These are phyloP conservation scores for Goniomonas avonlea DNA, from an alignment of 78 protist genomes.

Conservation along the genomic window DNA sequence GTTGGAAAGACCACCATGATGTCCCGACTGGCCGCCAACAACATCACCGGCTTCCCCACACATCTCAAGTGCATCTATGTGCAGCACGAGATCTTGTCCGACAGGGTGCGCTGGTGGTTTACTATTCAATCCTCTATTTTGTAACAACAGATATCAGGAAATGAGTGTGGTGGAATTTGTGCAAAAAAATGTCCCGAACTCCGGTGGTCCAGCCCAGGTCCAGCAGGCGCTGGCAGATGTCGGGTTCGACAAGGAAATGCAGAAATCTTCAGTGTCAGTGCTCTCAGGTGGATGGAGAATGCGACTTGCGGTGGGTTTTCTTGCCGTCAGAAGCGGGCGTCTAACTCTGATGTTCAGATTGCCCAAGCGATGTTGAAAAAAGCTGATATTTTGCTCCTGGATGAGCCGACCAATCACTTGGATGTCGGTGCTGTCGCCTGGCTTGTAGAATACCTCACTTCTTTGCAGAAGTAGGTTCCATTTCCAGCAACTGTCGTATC, in stretches of 20 bases:
- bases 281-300: too few relatives aligned
- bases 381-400: slow-evolving; percentile 65
- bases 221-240: not conserved
- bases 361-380: slow-evolving; percentile 31
- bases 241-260: slow-evolving; percentile 1
- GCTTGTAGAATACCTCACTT: not conserved
- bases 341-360: too few relatives aligned
- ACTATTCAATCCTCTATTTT: too few relatives aligned
- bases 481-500: too few relatives aligned
- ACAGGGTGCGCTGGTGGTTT: too few relatives aligned
- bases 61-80: slow-evolving; percentile 60
- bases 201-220: too few relatives aligned
- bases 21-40: slow-evolving; percentile 58
- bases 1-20: slow-evolving; percentile 83
- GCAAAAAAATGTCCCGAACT: too few relatives aligned
- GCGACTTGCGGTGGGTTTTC: slow-evolving; percentile 70
- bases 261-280: too few relatives aligned
- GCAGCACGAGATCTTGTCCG: too few relatives aligned
- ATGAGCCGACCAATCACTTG: slow-evolving; percentile 91
- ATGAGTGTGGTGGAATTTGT: too few relatives aligned
- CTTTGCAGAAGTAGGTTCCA: not conserved
- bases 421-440: slow-evolving; percentile 42
- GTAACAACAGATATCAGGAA: too few relatives aligned
- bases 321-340: too few relatives aligned
- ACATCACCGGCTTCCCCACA: slow-evolving; percentile 53